Evolutionary conservation across 352 stramenopile genomes (phyloP).

Genomic region (Phytophthora cactorum): DNA sequence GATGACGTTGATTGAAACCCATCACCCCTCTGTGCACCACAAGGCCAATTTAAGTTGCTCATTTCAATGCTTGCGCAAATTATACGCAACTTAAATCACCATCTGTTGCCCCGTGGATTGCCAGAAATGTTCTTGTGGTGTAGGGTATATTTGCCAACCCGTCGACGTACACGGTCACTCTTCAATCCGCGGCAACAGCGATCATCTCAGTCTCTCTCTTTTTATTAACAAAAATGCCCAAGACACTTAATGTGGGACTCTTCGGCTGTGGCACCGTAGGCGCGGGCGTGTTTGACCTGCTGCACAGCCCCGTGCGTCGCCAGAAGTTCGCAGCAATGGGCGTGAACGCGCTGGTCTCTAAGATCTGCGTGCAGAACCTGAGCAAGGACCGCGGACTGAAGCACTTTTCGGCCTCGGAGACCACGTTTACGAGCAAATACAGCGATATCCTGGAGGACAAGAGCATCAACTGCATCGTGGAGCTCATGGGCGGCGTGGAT

Average conservation of each 20-base stretch:
- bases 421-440: conserved; percentile 72
- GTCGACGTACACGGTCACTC: neutral
- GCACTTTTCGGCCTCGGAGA: conserved; percentile 53
- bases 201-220: neutral
- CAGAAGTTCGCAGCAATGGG: conserved; percentile 61
- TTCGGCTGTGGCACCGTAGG: conserved; percentile 91
- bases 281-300: conserved; percentile 88
- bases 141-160: neutral
- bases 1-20: no score
- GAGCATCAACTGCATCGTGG: conserved; percentile 95
- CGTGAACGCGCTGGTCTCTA: conserved; percentile 81
- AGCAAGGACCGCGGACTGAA: conserved; percentile 74
- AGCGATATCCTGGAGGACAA: conserved; percentile 91
- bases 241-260: conserved; percentile 80
- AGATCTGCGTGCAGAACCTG: conserved; percentile 89
- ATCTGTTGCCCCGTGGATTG: neutral
- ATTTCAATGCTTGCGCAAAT: neutral
- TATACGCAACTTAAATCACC: neutral
- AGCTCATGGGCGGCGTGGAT: conserved; percentile 96
- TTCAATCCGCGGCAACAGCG: neutral
- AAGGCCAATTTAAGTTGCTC: neutral
- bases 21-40: neutral
- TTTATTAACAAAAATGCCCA: conserved; percentile 19
- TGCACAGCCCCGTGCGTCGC: conserved; percentile 68
- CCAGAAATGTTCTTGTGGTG: neutral